These are phyloP conservation scores for Globisporangium paddicum DNA, from an alignment of 352 stramenopile genomes.

Conservation along the genomic window DNA sequence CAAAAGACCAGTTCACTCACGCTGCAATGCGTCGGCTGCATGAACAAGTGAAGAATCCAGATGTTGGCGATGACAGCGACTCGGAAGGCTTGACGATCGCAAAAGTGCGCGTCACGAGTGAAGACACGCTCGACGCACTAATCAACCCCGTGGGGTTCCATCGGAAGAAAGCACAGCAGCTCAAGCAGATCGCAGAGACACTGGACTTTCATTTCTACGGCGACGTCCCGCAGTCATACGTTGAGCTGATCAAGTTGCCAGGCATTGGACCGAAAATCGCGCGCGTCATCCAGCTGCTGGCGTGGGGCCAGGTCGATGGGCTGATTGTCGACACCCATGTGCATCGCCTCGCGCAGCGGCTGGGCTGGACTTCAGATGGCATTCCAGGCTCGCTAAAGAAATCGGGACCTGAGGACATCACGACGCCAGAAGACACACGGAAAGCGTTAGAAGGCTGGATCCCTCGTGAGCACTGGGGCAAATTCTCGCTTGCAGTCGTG, in stretches of 20 bases:
- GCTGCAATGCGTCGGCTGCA: constrained; percentile 71
- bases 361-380: constrained; percentile 36
- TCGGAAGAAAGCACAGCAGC: constrained; percentile 60
- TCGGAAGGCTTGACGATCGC: constrained; percentile 45
- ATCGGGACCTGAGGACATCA: background rate
- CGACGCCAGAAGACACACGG: constrained; percentile 42
- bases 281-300: constrained; percentile 55
- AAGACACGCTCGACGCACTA: constrained; percentile 35
- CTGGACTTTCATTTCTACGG: constrained; percentile 26
- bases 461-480: constrained; percentile 46
- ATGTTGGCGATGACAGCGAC: background rate
- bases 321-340: constrained; percentile 82
- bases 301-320: constrained; percentile 56
- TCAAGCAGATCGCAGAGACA: constrained; percentile 45
- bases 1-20: constrained; percentile 59
- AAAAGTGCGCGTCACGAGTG: constrained; percentile 24
- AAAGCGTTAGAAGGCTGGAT: constrained; percentile 60
- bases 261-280: constrained; percentile 75
- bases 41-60: background rate
- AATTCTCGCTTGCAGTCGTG: constrained; percentile 59
- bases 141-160: constrained; percentile 75
- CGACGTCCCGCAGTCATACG: constrained; percentile 47
- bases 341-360: constrained; percentile 57
- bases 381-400: background rate
- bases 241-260: constrained; percentile 42